phyloP scores from a whole-genome alignment of 129 eudicot genomes.

The Apium graveolens region DNA sequence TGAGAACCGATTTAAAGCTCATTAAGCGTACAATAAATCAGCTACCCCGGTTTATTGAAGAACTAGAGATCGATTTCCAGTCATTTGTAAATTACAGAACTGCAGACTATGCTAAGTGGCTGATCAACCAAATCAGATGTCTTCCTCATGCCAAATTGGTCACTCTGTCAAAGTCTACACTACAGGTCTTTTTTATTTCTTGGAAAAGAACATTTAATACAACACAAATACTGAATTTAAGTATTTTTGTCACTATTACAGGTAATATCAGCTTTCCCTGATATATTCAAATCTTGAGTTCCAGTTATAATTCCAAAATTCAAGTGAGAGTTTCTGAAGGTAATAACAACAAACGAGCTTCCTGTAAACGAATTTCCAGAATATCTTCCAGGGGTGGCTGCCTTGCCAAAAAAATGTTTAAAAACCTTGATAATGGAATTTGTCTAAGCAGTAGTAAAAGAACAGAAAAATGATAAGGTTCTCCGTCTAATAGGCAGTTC shows the following conservation, averaged over 20 bases:
- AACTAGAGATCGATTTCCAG: background rate
- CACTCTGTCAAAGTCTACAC: background rate
- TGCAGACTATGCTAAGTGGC: background rate
- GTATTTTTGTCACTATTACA: background rate
- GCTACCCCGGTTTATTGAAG: background rate
- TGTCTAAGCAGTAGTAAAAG: too few species aligned
- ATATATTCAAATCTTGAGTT: background rate
- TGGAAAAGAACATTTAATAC: too few species aligned
- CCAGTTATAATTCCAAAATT: background rate
- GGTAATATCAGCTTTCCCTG: background rate
- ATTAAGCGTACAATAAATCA: too few species aligned
- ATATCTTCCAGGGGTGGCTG: background rate
- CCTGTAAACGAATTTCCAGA: background rate
- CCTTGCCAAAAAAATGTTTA: background rate
- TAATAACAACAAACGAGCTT: background rate
- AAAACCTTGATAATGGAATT: too few species aligned
- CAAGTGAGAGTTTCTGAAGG: background rate
- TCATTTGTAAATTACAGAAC: background rate
- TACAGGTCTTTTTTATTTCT: background rate
- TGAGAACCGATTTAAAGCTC: background rate
- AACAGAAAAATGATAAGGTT: too few species aligned
- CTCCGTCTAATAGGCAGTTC: too few species aligned
- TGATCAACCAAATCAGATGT: background rate
- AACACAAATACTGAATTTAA: background rate
- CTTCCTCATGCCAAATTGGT: background rate